Conservation (phyloP, 1,139 yeast species). For the Yamadazyma siamensis region DNA sequence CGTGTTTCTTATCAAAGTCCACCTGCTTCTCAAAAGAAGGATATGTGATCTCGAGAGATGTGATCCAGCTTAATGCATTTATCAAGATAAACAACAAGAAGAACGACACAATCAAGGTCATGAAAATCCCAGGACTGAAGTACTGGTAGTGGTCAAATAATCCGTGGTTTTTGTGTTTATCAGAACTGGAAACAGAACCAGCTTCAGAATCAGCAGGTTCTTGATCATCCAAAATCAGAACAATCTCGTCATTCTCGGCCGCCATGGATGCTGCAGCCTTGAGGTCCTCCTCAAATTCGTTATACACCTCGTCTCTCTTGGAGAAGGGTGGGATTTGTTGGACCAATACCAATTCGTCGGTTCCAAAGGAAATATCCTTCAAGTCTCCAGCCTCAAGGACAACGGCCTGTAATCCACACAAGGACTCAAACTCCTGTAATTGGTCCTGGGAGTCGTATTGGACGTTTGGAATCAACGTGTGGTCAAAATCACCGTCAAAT, state of each 20-base stretch:
- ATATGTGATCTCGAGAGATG: constrained; percentile 63
- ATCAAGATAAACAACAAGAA: constrained; percentile 50
- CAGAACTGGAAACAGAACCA: constrained; percentile 4
- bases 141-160: constrained; percentile 41
- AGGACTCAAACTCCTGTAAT: constrained; percentile 15
- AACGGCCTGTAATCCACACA: constrained; percentile 8
- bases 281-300: constrained; percentile 34
- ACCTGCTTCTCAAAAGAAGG: constrained; percentile 69
- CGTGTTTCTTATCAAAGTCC: constrained; percentile 60
- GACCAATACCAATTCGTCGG: constrained; percentile 13
- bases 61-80: constrained; percentile 59
- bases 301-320: constrained; percentile 13
- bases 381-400: constrained; percentile 17
- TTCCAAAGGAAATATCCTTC: constrained; percentile 12
- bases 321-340: constrained; percentile 12
- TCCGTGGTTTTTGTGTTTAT: constrained; percentile 14
- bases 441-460: constrained; percentile 23
- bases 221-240: constrained; percentile 19
- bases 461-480: constrained; percentile 29
- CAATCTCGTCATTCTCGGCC: constrained; percentile 24
- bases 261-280: constrained; percentile 31
- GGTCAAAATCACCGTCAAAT: no score
- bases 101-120: constrained; percentile 56
- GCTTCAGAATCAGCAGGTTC: constrained; percentile 6
- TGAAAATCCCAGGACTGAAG: constrained; percentile 60